Evolutionary conservation across 345 rosid species (phyloP), one percentile per base, ranked within the genome.

Genomic region (Arabidopsis thaliana): DNA sequence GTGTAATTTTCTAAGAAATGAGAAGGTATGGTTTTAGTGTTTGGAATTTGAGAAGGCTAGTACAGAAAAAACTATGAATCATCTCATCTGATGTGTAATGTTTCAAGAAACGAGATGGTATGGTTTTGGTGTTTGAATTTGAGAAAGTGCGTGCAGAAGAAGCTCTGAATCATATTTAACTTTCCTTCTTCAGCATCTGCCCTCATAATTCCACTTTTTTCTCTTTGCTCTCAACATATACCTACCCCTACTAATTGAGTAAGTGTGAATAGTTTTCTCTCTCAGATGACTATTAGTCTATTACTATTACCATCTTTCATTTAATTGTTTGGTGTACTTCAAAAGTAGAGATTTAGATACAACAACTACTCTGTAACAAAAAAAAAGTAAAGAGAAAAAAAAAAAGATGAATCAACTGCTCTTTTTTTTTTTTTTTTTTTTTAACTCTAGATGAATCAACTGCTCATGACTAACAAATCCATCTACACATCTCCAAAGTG

Each of bases 221-320:
- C 24, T 52, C 45, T 62, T 51, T 62, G 42, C 69, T 52, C 6
- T 7, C 52, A 36, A 57, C 63, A 56, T 34, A 48, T 13, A 66
- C 67, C 72, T 58, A 75, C 33, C 52, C 69, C 63, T 66, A 65
- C 42, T 9, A 66, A 66, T 11, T 65, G 67, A 66, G 45, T 20
- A n/a, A 44, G 45, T 60, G 41, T 44, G 65, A 41, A 61, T 52
- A 60, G 69, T 69, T 69, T 32, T 60, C 61, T 65, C 67, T 65
- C 20, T 23, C 61, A n/a, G 4, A 48, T 8, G 58, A 58, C 42
- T 66, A 24, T 41, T 59, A 49, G 20, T 16, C 20, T 7, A 48
- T 8, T 66, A 58, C 42, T 66, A 24, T 41, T 59, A 49, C 53
- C 49, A 69, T 69, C 23, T 45, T 46, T 46, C 14, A 37, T 2